Evolutionary conservation across 257 asterid species (phyloP), one percentile per base, ranked within the genome.

Genomic region (Solanum pinnatisectum): DNA sequence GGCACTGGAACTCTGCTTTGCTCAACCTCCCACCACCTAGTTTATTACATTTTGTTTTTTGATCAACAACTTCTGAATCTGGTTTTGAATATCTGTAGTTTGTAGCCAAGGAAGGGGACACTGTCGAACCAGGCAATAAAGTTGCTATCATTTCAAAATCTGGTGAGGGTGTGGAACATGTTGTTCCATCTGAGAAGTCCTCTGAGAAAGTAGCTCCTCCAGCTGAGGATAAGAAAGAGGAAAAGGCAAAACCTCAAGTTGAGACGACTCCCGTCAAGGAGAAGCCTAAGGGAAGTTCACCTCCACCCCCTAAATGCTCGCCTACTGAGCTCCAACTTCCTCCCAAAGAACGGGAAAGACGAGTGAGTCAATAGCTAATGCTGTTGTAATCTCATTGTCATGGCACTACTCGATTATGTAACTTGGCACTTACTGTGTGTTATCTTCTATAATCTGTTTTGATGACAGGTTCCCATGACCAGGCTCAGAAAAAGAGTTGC

Each of bases 401-500:
- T 79, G 84, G 30, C 68, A 46, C 39, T 72, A 33, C 74, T 40
- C 30, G 1, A 73, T 72, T 72, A 73, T 73, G 52, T 74, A 18
- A 46, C 42, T 63, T 36, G 60, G 36, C 40, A n/a, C n/a, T 8
- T 70, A 5, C 23, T 81, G 8, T 56, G 20, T 85, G 68, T 52
- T 76, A 15, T n/a, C 11, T 39, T 88, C 22, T 60, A 13, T 44
- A 83, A 44, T 88, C 39, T 88, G 68, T 71, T 83, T 40, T 88
- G 20, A 20, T 89, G 81, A 32, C 91, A 97, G 99, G 99, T 97
- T 89, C 97, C 99, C 14, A 97, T 97, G 99, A 97, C 99, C 79
- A 95, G 99, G 93, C 98, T 97, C 77, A 93, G 99, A 90, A 96
- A 97, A 91, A 87, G 99, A 86, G 98, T 97, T 87, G 98, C 98